Evolutionary conservation across 768 basidiomycete species (phyloP), one percentile per base, ranked within the genome.

Genomic region (Suillus clintonianus): DNA sequence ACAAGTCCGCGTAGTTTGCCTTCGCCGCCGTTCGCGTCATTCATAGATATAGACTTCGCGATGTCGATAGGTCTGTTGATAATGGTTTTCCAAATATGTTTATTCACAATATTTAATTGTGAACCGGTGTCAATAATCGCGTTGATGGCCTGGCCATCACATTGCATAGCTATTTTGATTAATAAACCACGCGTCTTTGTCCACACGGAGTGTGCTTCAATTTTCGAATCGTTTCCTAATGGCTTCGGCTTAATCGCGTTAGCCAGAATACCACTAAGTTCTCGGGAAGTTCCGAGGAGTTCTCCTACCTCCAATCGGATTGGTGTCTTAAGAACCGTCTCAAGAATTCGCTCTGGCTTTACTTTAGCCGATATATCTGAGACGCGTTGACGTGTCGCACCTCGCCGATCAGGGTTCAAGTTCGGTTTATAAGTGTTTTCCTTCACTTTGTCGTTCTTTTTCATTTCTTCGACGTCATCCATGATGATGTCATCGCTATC

Each of bases 21-120:
- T 53, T 65, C 60, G 2, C 70, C 71, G 3, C 75, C 74, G 64
- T 75, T 78, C 0, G 72, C 75, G 58, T 78, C 76, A n/a, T 62
- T 60, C 64, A 70, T 63, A 39, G 60, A 62, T 67, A 76, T 70
- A 0, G 17, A 14, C 11, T 60, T 14, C 2, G 27, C 47, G 15
- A 68, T 60, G 15, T 74, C 69, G 2, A 74, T 62, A 1, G 69
- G 63, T 64, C 3, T 41, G 5, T 9, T 24, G 19, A 50, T 64
- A 27, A 37, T 54, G 2, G 13, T 22, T 1, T 66, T 54, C 0
- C 67, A 73, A 3, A 68, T 10, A 4, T 66, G 62, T 10, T 61
- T 22, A 0, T 61, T 54, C 0, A 69, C 63, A 17, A 76, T 64
- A 61, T 74, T 73, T 5, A 76, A n/a, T 54, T 73, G 65, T n/a